phyloP scores from a whole-genome alignment of 495 filamentous ascomycete genomes.

The Penicillium steckii region DNA sequence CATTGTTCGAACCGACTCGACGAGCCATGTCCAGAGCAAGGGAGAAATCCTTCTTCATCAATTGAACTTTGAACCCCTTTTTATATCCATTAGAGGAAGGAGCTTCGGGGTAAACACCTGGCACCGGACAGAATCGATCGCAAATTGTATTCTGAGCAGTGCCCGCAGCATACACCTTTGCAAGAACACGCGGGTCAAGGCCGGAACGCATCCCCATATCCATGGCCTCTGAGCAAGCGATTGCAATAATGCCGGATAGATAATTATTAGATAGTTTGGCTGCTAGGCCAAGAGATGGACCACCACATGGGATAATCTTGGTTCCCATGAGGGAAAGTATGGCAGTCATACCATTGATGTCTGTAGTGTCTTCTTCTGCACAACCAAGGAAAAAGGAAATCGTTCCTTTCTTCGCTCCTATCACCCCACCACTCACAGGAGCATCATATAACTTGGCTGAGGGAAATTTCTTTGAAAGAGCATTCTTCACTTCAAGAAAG shows the following conservation, averaged over 20 bases:
- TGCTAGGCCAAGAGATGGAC: slow-evolving; percentile 47
- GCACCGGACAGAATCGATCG: slow-evolving; percentile 52
- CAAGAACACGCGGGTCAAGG: slow-evolving; percentile 46
- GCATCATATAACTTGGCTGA: slow-evolving; percentile 39
- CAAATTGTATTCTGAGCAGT: slow-evolving; percentile 51
- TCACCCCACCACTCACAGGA: slow-evolving; percentile 44
- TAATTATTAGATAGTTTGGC: slow-evolving; percentile 59
- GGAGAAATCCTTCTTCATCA: slow-evolving; percentile 55
- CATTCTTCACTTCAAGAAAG: slow-evolving; percentile 33
- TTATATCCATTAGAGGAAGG: slow-evolving; percentile 47
- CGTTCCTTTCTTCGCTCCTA: slow-evolving; percentile 47
- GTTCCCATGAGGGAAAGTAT: slow-evolving; percentile 27
- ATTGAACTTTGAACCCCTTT: slow-evolving; percentile 50
- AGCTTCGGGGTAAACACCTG: slow-evolving; percentile 47
- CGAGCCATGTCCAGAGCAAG: slow-evolving; percentile 49
- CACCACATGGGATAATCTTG: slow-evolving; percentile 51
- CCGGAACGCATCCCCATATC: slow-evolving; percentile 54
- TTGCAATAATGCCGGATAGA: slow-evolving; percentile 50
- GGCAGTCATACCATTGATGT: slow-evolving; percentile 8
- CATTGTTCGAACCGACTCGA: slow-evolving; percentile 40
- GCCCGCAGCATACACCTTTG: slow-evolving; percentile 46
- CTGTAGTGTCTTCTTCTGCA: slow-evolving; percentile 23
- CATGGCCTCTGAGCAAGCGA: slow-evolving; percentile 52
- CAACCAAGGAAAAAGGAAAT: slow-evolving; percentile 50
- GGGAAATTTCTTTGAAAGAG: slow-evolving; percentile 20